A percentile compares a stretch with the other conserved stretches of the same genome.
phyloP scores from a whole-genome alignment of 495 filamentous ascomycete species.

The Penicillium argentinense region DNA sequence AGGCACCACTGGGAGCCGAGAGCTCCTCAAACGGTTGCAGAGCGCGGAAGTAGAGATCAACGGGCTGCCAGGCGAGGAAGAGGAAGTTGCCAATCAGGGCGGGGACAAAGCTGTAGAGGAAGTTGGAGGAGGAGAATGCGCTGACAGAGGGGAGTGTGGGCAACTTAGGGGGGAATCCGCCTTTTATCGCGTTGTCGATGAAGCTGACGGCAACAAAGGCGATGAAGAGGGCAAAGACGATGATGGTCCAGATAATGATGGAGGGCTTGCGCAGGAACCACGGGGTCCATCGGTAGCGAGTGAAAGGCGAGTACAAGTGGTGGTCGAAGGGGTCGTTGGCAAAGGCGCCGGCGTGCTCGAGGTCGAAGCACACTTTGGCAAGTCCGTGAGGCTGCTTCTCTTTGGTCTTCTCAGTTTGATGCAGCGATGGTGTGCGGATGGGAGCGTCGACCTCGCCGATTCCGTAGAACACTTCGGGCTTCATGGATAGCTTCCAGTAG shows the following conservation, averaged over 20 bases:
- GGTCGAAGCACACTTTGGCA: slow-evolving; percentile 38
- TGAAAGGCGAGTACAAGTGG: slow-evolving; percentile 44
- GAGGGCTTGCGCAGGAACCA: slow-evolving; percentile 70
- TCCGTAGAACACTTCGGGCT: slow-evolving; percentile 61
- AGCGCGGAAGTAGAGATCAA: slow-evolving; percentile 73
- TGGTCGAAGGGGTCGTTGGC: slow-evolving; percentile 36
- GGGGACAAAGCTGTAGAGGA: slow-evolving; percentile 84
- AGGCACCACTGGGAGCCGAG: slow-evolving; percentile 54
- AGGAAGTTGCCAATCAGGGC: slow-evolving; percentile 70
- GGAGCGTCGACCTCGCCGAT: slow-evolving; percentile 61
- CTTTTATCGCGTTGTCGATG: slow-evolving; percentile 60
- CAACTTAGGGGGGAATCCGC: slow-evolving; percentile 70
- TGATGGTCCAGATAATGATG: slow-evolving; percentile 62
- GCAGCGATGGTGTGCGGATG: slow-evolving; percentile 55
- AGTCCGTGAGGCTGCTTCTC: slow-evolving; percentile 33
- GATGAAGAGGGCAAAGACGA: slow-evolving; percentile 63
- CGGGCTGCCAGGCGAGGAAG: slow-evolving; percentile 73
- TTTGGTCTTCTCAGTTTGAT: slow-evolving; percentile 33
- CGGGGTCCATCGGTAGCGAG: slow-evolving; percentile 68
- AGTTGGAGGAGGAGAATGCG: slow-evolving; percentile 83
- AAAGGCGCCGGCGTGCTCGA: slow-evolving; percentile 38
- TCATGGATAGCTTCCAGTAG: slow-evolving; percentile 73
- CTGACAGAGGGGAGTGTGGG: slow-evolving; percentile 55
- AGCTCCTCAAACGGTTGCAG: slow-evolving; percentile 75
- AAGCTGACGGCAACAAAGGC: slow-evolving; percentile 78